Base-by-base conservation (phyloP, 2,329 filamentous ascomycete species). In the Botrytis tulipae region DNA sequence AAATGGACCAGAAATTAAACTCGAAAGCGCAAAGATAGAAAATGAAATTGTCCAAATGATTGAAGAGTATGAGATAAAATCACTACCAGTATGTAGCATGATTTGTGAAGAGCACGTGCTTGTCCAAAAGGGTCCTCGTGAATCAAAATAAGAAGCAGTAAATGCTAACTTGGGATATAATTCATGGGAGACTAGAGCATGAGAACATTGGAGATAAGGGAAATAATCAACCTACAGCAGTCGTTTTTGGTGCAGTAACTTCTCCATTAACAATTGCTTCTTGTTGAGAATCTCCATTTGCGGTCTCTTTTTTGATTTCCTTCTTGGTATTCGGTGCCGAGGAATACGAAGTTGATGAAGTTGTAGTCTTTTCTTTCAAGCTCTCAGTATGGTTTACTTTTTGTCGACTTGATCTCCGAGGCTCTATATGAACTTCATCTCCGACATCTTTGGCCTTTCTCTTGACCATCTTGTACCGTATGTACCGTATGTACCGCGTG, bases 381-480 rank as follows among this genome's bases (percentile, higher is more conserved):
- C 70, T 65, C 48, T 68, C 32, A 29, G 59, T 6, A 32, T 40
- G 22, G 14, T 62, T 73, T 42, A 73, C 66, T 65, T 75, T 75
- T 46, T 74, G 73, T 18, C 79, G 77, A 74, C 76, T 78, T 10
- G 79, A 78, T 70, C 79, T 72, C 72, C 79, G 76, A 44, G 77
- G 77, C 25, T 76, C 75, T 18, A 35, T 25, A 22, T 42, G 22
- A 48, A 57, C 60, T 25, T 29, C 72, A n/a, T 62, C 71, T 25
- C 59, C 77, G 40, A 76, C 20, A 18, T 80, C 74, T 68, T 76
- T 76, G 57, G 76, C 76, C 73, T 80, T 80, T 70, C 79, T 72
- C 76, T 80, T 80, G 18, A 74, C 74, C 79, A 80, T 79, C 10
- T 35, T 73, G 66, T 14, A 8, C 25, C 20, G 44, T 48, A 10